Evolutionary conservation across 2,329 filamentous ascomycete species (phyloP).

Genomic region (Microcyclospora tardicrescens): DNA sequence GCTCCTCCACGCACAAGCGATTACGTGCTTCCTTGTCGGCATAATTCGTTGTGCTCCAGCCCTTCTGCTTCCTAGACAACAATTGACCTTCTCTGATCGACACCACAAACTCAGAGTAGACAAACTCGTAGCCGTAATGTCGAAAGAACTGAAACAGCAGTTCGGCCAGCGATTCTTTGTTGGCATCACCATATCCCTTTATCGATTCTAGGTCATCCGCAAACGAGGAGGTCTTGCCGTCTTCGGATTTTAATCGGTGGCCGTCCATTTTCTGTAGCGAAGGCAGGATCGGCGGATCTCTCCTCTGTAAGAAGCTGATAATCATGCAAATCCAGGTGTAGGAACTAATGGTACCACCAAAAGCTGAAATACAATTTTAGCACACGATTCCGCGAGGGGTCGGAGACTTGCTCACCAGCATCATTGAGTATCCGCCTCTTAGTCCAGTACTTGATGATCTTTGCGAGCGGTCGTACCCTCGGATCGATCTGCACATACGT

Average conservation of each 20-base stretch:
- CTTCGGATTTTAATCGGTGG: constrained; percentile 45
- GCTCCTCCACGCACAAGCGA: constrained; percentile 86
- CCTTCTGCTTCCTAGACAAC: constrained; percentile 71
- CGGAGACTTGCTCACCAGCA: constrained; percentile 54
- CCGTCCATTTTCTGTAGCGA: constrained; percentile 64
- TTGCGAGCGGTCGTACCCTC: constrained; percentile 78
- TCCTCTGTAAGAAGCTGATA: constrained; percentile 85
- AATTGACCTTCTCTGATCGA: constrained; percentile 74
- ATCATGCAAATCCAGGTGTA: constrained; percentile 99
- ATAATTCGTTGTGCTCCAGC: constrained; percentile 56
- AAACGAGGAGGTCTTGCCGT: constrained; percentile 62
- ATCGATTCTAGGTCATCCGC: constrained; percentile 71
- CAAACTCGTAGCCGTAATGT: constrained; percentile 84
- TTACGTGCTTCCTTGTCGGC: constrained; percentile 43
- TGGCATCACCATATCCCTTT: constrained; percentile 59
- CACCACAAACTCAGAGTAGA: constrained; percentile 72
- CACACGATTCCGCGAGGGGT: background rate
- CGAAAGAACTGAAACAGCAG: constrained; percentile 94
- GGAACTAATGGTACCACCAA: constrained; percentile 87
- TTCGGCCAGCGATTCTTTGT: constrained; percentile 69
- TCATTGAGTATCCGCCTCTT: constrained; percentile 87
- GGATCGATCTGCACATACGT: constrained; percentile 92
- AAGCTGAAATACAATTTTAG: constrained; percentile 42
- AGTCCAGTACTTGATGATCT: constrained; percentile 98
- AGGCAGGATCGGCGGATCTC: constrained; percentile 71